A percentile compares a stretch with the other conserved stretches of the same genome.
phyloP scores from a whole-genome alignment of 1,284 basidiomycete species.

The Sanghuangporus weigelae region DNA sequence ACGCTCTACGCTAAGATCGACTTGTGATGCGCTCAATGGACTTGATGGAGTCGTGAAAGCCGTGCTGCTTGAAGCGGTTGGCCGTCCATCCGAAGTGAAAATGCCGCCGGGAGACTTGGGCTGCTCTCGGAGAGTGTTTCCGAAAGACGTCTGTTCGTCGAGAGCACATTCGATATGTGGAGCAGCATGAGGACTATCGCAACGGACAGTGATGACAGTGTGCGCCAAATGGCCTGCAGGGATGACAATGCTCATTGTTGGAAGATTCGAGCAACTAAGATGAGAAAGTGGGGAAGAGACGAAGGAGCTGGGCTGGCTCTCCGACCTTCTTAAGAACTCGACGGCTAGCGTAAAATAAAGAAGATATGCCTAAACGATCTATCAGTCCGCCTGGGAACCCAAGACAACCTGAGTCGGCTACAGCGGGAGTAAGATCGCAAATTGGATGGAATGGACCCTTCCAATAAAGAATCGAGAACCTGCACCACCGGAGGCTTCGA shows the following conservation, averaged over 20 bases:
- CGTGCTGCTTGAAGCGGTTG: background rate
- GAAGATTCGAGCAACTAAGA: background rate
- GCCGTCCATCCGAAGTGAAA: conserved; percentile 4
- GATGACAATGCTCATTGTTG: conserved; percentile 16
- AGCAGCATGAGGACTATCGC: conserved; percentile 5
- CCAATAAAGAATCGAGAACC: conserved; percentile 5
- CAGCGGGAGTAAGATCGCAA: conserved; percentile 4
- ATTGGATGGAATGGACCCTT: background rate
- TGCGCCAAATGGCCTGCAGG: conserved; percentile 13
- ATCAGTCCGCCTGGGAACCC: background rate
- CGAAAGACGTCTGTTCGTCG: conserved; percentile 12
- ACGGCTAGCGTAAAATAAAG: background rate
- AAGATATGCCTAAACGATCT: background rate
- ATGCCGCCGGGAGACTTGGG: background rate
- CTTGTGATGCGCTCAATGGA: background rate
- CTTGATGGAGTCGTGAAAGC: background rate
- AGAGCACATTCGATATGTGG: conserved; percentile 18
- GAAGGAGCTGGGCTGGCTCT: background rate
- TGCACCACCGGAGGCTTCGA: background rate
- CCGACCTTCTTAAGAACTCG: conserved; percentile 10
- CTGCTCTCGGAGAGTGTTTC: background rate
- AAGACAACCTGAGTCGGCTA: conserved; percentile 8
- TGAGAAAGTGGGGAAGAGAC: background rate
- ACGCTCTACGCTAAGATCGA: conserved; percentile 15
- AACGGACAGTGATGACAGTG: conserved; percentile 17